phyloP scores from a whole-genome alignment of 1,139 yeast genomes.

The Saccharomyces hybrid region DNA sequence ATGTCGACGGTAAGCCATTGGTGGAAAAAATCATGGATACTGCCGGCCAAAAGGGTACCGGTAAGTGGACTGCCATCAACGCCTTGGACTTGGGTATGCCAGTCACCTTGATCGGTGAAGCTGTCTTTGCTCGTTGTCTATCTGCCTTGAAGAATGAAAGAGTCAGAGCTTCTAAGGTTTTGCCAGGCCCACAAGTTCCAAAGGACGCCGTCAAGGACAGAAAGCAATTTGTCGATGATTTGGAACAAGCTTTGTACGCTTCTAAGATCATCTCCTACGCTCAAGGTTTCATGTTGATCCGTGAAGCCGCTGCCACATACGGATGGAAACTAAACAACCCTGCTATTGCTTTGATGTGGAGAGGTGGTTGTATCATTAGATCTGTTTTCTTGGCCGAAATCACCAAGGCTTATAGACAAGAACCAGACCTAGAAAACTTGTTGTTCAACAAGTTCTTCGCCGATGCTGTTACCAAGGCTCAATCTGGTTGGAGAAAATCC shows the following conservation, averaged over 20 bases:
- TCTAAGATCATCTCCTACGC: slow-evolving; percentile 97
- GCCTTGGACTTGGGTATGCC: slow-evolving; percentile 98
- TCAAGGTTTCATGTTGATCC: slow-evolving; percentile 98
- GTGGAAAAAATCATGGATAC: slow-evolving; percentile 94
- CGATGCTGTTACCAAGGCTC: slow-evolving; percentile 87
- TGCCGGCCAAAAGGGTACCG: slow-evolving; percentile 99
- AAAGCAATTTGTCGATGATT: slow-evolving; percentile 77
- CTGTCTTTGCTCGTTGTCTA: slow-evolving; percentile 93
- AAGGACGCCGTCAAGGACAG: slow-evolving; percentile 61
- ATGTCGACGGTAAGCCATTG: slow-evolving; percentile 81
- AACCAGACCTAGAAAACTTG: slow-evolving; percentile 90
- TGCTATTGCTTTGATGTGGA: slow-evolving; percentile 98
- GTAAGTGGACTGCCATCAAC: slow-evolving; percentile 98
- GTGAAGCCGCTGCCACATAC: slow-evolving; percentile 96
- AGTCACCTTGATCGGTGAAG: slow-evolving; percentile 96
- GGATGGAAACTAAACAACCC: slow-evolving; percentile 97
- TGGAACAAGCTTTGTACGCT: slow-evolving; percentile 97
- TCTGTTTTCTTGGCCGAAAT: slow-evolving; percentile 96
- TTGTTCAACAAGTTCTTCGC: slow-evolving; percentile 93
- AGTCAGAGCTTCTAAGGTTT: slow-evolving; percentile 67
- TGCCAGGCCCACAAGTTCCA: slow-evolving; percentile 69
- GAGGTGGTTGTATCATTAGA: slow-evolving; percentile 99
- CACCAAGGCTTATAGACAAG: slow-evolving; percentile 89
- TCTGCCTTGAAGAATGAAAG: slow-evolving; percentile 91
- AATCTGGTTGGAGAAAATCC: slow-evolving; percentile 89